Conservation (phyloP, 495 filamentous ascomycete genomes). For the Aspergillus mulundensis region DNA sequence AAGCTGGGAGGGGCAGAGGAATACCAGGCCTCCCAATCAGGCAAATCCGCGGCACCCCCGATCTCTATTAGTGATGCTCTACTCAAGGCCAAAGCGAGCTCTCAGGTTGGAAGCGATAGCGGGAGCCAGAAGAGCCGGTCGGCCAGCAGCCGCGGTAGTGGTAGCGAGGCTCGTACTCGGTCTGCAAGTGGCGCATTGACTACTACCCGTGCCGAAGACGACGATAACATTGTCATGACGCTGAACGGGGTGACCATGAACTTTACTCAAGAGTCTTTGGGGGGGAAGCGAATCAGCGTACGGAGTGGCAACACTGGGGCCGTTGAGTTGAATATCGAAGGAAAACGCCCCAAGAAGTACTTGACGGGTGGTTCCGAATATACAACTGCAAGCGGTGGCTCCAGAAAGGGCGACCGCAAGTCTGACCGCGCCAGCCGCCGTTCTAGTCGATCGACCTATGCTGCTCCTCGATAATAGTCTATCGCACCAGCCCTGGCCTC, state of each 20-base stretch:
- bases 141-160: slow-evolving; percentile 43
- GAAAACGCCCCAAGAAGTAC: slow-evolving; percentile 37
- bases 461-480: slow-evolving; percentile 20
- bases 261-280: slow-evolving; percentile 35
- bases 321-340: slow-evolving; percentile 38
- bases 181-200: slow-evolving; percentile 29
- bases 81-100: slow-evolving; percentile 28
- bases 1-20: slow-evolving; percentile 34
- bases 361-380: slow-evolving; percentile 33
- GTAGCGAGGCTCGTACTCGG: slow-evolving; percentile 33
- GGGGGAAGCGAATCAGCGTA: slow-evolving; percentile 39
- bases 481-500: not conserved
- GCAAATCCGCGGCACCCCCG: slow-evolving; percentile 20
- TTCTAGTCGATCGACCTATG: slow-evolving; percentile 38
- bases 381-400: slow-evolving; percentile 21
- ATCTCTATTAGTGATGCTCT: slow-evolving; percentile 36
- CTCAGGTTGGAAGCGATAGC: slow-evolving; percentile 35
- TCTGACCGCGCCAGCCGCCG: slow-evolving; percentile 39
- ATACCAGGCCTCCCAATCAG: slow-evolving; percentile 36
- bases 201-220: slow-evolving; percentile 28
- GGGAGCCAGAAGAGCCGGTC: slow-evolving; percentile 46
- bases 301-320: slow-evolving; percentile 38
- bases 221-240: slow-evolving; percentile 40
- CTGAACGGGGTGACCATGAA: slow-evolving; percentile 43
- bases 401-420: slow-evolving; percentile 25